These are phyloP conservation scores for Paecilomyces variotii DNA, from an alignment of 2,329 filamentous ascomycete species.

Conservation along the genomic window DNA sequence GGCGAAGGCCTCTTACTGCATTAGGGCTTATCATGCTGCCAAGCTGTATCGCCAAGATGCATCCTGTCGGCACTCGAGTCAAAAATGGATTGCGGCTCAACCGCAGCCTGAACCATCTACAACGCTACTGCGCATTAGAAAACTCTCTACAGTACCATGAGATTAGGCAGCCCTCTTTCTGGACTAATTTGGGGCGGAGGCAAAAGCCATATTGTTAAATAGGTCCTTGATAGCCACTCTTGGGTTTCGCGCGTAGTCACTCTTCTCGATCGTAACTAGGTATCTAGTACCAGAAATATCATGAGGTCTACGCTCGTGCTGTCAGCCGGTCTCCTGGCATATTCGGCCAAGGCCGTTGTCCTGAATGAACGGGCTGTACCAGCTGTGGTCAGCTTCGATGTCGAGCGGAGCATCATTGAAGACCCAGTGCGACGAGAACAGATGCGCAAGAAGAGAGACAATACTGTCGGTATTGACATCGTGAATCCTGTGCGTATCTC, in stretches of 20 bases:
- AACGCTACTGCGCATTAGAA: background rate
- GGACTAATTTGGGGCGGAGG: background rate
- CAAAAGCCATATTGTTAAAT: background rate
- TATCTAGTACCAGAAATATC: background rate
- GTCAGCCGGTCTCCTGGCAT: background rate
- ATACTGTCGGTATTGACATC: background rate
- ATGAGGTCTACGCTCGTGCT: background rate
- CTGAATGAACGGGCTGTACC: background rate
- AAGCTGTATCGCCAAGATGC: background rate
- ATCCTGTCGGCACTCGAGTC: background rate
- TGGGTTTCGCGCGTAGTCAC: background rate
- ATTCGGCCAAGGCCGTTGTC: background rate
- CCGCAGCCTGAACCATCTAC: background rate
- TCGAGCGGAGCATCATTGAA: background rate
- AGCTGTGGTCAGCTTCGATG: background rate
- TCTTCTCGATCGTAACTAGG: background rate
- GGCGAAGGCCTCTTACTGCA: background rate
- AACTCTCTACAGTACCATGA: no score
- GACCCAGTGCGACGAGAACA: background rate
- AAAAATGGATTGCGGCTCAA: background rate
- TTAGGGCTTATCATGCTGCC: background rate
- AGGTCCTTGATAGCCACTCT: background rate
- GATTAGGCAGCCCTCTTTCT: background rate
- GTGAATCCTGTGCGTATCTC: background rate
- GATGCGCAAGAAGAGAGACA: background rate